Evolutionary conservation across 1,284 basidiomycete species (phyloP), one percentile per base, ranked within the genome.

Genomic region (Austroboletus olivaceoglutinosus): DNA sequence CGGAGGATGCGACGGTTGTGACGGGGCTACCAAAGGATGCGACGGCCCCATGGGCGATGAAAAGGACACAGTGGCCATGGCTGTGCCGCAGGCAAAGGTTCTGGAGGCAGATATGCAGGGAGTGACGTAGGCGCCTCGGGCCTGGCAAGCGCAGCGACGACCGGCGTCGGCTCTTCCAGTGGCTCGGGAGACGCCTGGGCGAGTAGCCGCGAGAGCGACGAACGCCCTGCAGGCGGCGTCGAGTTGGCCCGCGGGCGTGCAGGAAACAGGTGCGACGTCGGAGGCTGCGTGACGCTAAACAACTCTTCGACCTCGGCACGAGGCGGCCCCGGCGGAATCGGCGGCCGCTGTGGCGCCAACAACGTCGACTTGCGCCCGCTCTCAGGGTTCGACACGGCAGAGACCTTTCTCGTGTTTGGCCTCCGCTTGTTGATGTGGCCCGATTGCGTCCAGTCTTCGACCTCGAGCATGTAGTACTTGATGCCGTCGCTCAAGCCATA

Each of bases 391-490:
- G 70, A 70, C 43, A 74, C 70, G n/a, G 69, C 61, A 15, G 75
- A 71, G n/a, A 71, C 61, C 59, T 81, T 85, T 58, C 74, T 77
- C 10, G 74, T 73, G n/a, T 75, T 76, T 27, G 71, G 66, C 49
- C 80, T 76, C 39, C 82, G 81, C 65, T 85, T 86, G 52, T 80
- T 81, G 31, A 77, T 61, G 42, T 75, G 76, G 45, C 75, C 77
- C 3, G 85, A 82, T 59, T 89, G 89, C 2, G 87, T 91, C 86
- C 91, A 94, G 61, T 93, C 91, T 65, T 97, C 94, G 6, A 95
- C 93, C 64, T 95, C 89, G 16, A 97, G 83, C 79, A 93, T 86
- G 69, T 91, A 94, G 65, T 93, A 98, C 60, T 93, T 92, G 51
- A 95, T 83, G 12, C 93, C 93, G 59, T 94, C 90, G 2, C 91